Conservation (phyloP, 1,139 yeast species). For the Saccharomyces hybrid region DNA sequence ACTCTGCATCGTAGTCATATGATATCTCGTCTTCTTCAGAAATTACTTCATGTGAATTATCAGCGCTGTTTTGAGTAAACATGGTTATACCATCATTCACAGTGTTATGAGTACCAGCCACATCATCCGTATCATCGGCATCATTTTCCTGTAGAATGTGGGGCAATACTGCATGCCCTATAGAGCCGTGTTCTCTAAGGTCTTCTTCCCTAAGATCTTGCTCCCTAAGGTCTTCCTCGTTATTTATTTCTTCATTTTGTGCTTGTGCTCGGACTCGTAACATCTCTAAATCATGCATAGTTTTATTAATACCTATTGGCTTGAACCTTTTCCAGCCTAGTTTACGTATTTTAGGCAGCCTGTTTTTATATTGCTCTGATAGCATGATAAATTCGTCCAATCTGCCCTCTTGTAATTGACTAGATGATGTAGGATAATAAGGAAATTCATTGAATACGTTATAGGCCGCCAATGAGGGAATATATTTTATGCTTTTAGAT, state of each 20-base stretch:
- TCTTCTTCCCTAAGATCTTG: not conserved
- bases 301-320: constrained; percentile 26
- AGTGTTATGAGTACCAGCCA: constrained; percentile 4
- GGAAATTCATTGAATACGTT: constrained; percentile 12
- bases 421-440: constrained; percentile 6
- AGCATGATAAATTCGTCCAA: constrained; percentile 12
- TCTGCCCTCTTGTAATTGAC: constrained; percentile 4
- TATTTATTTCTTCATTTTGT: not conserved
- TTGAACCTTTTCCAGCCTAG: constrained; percentile 21
- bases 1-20: constrained; percentile 20
- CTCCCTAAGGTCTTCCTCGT: not conserved
- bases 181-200: not conserved
- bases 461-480: constrained; percentile 16
- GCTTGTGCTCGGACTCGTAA: not conserved
- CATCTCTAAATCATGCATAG: constrained; percentile 16
- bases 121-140: constrained; percentile 5
- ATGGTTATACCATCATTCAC: constrained; percentile 1
- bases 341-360: constrained; percentile 13
- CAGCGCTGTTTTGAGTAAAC: not conserved
- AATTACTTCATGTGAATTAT: constrained; percentile 3
- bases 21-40: constrained; percentile 16
- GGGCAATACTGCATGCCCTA: not conserved
- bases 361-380: constrained; percentile 8
- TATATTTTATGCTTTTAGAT: constrained; percentile 6
- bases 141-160: constrained; percentile 10